These are phyloP conservation scores for Xerocomellus intermedius DNA, from an alignment of 768 basidiomycete species.

Conservation along the genomic window DNA sequence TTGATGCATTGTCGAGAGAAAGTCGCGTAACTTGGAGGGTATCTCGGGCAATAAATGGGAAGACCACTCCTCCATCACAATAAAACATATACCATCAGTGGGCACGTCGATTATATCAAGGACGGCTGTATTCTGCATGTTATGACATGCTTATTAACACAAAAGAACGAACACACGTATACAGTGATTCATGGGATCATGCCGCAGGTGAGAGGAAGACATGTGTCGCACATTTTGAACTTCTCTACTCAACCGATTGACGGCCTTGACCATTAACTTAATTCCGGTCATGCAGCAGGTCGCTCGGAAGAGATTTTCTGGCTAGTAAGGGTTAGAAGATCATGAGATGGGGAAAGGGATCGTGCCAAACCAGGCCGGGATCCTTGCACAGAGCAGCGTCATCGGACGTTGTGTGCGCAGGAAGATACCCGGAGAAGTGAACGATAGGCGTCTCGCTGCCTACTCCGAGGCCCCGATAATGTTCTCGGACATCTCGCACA, in stretches of 20 bases:
- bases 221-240: conserved; percentile 56
- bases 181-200: conserved; percentile 70
- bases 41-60: conserved; percentile 52
- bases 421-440: conserved; percentile 35
- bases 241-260: conserved; percentile 62
- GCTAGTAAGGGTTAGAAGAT: conserved; percentile 39
- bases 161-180: conserved; percentile 54
- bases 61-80: conserved; percentile 83
- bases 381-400: conserved; percentile 69
- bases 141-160: not conserved
- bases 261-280: conserved; percentile 67
- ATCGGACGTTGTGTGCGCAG: conserved; percentile 35
- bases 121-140: conserved; percentile 46
- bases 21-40: conserved; percentile 51
- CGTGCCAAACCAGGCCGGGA: conserved; percentile 56
- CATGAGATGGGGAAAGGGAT: not conserved
- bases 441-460: conserved; percentile 14
- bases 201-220: conserved; percentile 48
- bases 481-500: conserved; percentile 60
- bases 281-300: conserved; percentile 47
- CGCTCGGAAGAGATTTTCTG: conserved; percentile 72
- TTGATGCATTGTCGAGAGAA: conserved; percentile 59
- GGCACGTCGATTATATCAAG: conserved; percentile 58
- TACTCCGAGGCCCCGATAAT: conserved; percentile 42
- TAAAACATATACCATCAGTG: conserved; percentile 55